Conservation (phyloP, 139 green algal genomes). For the Asterochloris sp. region DNA sequence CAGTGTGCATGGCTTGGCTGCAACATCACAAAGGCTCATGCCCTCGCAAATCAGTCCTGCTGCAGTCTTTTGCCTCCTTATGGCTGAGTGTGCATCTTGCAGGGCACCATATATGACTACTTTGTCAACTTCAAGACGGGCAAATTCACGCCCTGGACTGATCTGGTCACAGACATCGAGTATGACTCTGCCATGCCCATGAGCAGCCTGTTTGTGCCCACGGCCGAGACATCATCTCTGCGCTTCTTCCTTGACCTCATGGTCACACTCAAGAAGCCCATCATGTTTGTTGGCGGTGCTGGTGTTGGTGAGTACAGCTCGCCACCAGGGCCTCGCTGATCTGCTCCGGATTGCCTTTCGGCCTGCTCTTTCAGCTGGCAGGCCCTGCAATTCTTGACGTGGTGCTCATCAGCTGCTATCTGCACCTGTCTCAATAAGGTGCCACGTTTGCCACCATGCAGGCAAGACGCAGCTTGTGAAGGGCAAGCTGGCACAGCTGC, state of each 20-base stretch:
- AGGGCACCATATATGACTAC: slow-evolving; percentile 85
- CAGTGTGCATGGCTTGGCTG: too few relatives aligned
- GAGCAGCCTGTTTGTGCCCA: slow-evolving; percentile 83
- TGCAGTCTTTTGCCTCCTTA: too few relatives aligned
- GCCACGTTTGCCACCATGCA: neutral
- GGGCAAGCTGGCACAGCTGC: slow-evolving; percentile 69
- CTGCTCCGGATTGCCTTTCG: too few relatives aligned
- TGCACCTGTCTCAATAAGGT: too few relatives aligned
- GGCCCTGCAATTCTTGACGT: too few relatives aligned
- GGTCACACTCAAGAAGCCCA: slow-evolving; percentile 75
- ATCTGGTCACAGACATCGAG: slow-evolving; percentile 75
- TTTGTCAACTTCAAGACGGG: slow-evolving; percentile 79
- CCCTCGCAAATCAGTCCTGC: too few relatives aligned
- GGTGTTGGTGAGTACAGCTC: slow-evolving; percentile 30
- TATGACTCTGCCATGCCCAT: slow-evolving; percentile 64
- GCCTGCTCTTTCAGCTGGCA: too few relatives aligned
- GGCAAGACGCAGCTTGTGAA: slow-evolving; percentile 90
- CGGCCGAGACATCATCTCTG: slow-evolving; percentile 75
- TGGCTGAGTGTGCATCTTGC: too few relatives aligned
- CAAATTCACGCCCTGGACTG: slow-evolving; percentile 83
- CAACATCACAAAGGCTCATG: too few relatives aligned
- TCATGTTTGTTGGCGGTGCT: slow-evolving; percentile 87
- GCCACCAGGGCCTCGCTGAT: too few relatives aligned
- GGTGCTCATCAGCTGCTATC: too few relatives aligned
- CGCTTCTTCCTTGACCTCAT: slow-evolving; percentile 86